Evolutionary conservation across 306 rosid genomes (phyloP), one percentile per base, ranked within the genome.

Genomic region (Medicago lupulina): DNA sequence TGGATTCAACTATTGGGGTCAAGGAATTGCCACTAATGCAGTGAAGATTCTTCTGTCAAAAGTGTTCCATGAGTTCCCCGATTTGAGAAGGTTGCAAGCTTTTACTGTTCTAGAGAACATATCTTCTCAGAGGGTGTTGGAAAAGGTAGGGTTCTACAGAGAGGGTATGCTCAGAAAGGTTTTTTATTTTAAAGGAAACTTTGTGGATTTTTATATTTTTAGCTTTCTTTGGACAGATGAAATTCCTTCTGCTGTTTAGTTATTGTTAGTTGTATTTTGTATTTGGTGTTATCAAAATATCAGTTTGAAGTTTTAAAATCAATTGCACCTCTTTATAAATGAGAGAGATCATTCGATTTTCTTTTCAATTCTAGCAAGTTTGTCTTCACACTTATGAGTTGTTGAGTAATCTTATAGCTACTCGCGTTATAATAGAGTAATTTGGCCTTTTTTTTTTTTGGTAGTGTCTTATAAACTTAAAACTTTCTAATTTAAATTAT

Each of bases 91-190:
- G 84, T 77, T 90, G 73, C 85, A 90, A 38, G 88, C 89, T 54
- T 40, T 76, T 57, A 80, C 64, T 15, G 13, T 0, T 17, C 25
- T 73, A 4, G 84, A 83, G 31, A 88, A 92, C 36, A 76, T 67
- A 68, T 88, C 87, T 87, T 55, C 61, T 55, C 61, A 55, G 9
- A 55, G 14, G 7, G 14, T 55, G 61, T 55, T 55, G 31, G 61
- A 90, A 77, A 92, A 87, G 60, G 80, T 36, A 38, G 97, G 96
- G 23, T 84, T 90, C 72, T 80, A 59, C 23, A 80, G 38, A 49
- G 96, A 87, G 76, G 97, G 92, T 8, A 51, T 83, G 23, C 76
- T 90, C 16, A 86, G 92, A 59, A 87, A 83, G 68, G 86, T 74
- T 54, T 17, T 64, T 17, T 73, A 13, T 17, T 5, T 73, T 1